Conservation (phyloP, 192 early-diverging fungal genomes). For the Geranomyces michiganensis region DNA sequence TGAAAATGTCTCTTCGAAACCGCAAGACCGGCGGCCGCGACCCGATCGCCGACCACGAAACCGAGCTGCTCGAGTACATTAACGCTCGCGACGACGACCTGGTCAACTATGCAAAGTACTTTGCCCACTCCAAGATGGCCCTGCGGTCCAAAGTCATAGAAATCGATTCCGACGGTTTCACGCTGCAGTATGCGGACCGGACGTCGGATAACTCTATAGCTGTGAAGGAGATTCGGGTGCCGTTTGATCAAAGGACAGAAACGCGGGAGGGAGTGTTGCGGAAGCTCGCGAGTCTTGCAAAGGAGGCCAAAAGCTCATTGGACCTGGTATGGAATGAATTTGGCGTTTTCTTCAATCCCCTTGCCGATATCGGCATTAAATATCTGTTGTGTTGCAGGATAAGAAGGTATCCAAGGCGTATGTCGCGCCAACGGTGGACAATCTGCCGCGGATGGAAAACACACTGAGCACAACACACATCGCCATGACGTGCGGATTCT, state of each 20-base stretch:
- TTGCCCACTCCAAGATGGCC: conserved; percentile 28
- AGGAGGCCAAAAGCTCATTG: conserved; percentile 21
- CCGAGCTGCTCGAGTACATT: conserved; percentile 16
- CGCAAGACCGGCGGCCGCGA: conserved; percentile 15
- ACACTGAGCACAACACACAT: not conserved
- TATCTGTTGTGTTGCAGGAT: not conserved
- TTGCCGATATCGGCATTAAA: too few species aligned
- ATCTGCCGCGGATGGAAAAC: not conserved
- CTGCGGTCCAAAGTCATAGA: conserved; percentile 13
- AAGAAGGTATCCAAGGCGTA: conserved; percentile 18
- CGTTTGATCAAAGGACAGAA: conserved; percentile 9
- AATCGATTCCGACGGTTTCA: conserved; percentile 26
- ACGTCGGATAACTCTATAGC: conserved; percentile 17
- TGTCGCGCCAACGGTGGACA: conserved; percentile 4
- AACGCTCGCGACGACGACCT: conserved; percentile 14
- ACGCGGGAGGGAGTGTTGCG: not conserved
- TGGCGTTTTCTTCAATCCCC: not conserved
- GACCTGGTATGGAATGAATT: conserved; percentile 16
- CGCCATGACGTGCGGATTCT: not conserved
- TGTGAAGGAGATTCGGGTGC: conserved; percentile 22
- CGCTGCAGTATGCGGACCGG: conserved; percentile 26
- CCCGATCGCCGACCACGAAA: conserved; percentile 15
- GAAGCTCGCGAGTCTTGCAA: conserved; percentile 7
- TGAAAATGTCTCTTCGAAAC: conserved; percentile 22
- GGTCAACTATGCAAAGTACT: conserved; percentile 17